Evolutionary conservation across 2,329 filamentous ascomycete species (phyloP).

Genomic region (Chrysosporium queenslandicum): DNA sequence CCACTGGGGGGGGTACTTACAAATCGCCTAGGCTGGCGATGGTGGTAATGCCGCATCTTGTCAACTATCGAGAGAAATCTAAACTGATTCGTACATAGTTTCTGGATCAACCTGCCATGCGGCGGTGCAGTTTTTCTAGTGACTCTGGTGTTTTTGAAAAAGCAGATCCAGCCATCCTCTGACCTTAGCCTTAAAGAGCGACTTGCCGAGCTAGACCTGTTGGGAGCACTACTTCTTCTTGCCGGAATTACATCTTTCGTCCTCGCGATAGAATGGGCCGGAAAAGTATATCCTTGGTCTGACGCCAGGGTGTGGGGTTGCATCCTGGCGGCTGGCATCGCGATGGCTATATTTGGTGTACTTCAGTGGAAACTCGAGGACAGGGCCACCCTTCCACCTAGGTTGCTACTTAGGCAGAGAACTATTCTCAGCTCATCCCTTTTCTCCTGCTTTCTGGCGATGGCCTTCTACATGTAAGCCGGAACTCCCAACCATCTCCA

Average conservation of each 20-base stretch:
- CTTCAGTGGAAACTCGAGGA: slow-evolving; percentile 9
- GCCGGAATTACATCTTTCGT: slow-evolving; percentile 19
- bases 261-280: slow-evolving; percentile 23
- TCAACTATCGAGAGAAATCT: not conserved
- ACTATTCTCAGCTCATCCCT: slow-evolving; percentile 7
- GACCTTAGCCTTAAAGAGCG: not conserved
- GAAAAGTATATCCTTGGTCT: slow-evolving; percentile 19
- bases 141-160: slow-evolving; percentile 5
- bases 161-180: not conserved
- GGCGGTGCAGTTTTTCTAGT: slow-evolving; percentile 1
- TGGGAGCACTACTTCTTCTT: slow-evolving; percentile 19
- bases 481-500: not conserved
- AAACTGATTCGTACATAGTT: slow-evolving; percentile 2
- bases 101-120: slow-evolving; percentile 14
- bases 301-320: slow-evolving; percentile 19
- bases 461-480: slow-evolving; percentile 11
- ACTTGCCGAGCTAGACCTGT: slow-evolving; percentile 3
- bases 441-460: slow-evolving; percentile 9
- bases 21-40: slow-evolving; percentile 15
- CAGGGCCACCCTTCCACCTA: slow-evolving; percentile 24
- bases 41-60: slow-evolving; percentile 11
- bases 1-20: slow-evolving; percentile 15
- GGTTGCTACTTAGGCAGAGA: slow-evolving; percentile 18
- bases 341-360: slow-evolving; percentile 16
- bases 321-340: slow-evolving; percentile 17